phyloP scores from a whole-genome alignment of 1,284 basidiomycete genomes.

The Fomitopsis schrenkii region DNA sequence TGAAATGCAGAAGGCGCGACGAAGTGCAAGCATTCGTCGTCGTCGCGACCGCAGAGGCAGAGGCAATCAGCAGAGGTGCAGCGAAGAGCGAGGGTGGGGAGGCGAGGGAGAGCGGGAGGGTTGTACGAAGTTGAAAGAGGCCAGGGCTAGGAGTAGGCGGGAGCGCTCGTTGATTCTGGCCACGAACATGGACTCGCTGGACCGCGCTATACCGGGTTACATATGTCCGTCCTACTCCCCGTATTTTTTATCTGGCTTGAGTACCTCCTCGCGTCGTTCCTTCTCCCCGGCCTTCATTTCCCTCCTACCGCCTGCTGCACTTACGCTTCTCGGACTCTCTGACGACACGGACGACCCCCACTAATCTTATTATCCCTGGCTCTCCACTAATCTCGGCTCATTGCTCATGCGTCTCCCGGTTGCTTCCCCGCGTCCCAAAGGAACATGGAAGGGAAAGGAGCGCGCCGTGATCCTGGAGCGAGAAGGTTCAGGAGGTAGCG shows the following conservation, averaged over 20 bases:
- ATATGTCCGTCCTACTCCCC: background rate
- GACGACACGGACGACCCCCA: background rate
- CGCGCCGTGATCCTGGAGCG: background rate
- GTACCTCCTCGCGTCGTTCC: background rate
- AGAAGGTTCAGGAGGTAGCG: conserved; percentile 37
- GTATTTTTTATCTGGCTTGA: background rate
- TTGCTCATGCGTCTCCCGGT: background rate
- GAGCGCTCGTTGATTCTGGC: too few relatives aligned
- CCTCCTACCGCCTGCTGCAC: background rate
- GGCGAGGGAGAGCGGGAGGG: too few relatives aligned
- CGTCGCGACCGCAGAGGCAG: too few relatives aligned
- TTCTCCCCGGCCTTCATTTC: background rate
- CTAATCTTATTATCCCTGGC: background rate
- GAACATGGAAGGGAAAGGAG: conserved; percentile 17
- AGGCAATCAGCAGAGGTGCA: too few relatives aligned
- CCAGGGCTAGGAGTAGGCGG: too few relatives aligned
- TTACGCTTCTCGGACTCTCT: background rate
- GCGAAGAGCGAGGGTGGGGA: too few relatives aligned
- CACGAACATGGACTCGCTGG: background rate
- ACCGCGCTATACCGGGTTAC: background rate
- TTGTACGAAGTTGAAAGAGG: too few relatives aligned
- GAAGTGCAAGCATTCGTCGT: too few relatives aligned
- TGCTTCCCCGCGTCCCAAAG: background rate
- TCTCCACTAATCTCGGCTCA: too few relatives aligned
- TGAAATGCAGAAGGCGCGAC: too few relatives aligned